These are phyloP conservation scores for Aethionema arabicum DNA, from an alignment of 345 rosid genomes.

Conservation along the genomic window DNA sequence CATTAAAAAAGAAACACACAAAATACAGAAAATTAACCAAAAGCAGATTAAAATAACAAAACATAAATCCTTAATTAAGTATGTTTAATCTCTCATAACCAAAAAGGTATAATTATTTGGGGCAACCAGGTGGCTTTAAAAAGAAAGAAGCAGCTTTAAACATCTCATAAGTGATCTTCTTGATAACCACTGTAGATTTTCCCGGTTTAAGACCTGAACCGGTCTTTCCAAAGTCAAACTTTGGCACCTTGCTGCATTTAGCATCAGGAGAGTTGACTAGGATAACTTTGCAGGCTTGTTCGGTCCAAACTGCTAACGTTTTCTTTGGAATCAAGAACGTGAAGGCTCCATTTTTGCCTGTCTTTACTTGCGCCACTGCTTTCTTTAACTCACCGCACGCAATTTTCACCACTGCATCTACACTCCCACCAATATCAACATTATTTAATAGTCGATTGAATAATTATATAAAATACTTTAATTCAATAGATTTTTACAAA, in stretches of 20 bases:
- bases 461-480: not conserved
- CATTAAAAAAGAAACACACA: no score
- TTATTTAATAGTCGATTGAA: not conserved
- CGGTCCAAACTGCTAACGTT: conserved; percentile 54
- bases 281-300: conserved; percentile 58
- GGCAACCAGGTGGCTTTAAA: conserved; percentile 49
- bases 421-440: not conserved
- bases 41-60: no score
- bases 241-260: conserved; percentile 47
- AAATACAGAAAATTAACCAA: no score
- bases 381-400: conserved; percentile 62
- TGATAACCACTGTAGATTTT: conserved; percentile 9
- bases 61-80: no score
- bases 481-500: no score
- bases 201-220: conserved; percentile 43
- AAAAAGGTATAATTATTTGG: conserved; percentile 9
- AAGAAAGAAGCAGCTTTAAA: conserved; percentile 75
- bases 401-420: conserved; percentile 72
- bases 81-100: no score
- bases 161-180: conserved; percentile 44
- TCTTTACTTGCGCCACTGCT: conserved; percentile 34
- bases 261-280: conserved; percentile 47
- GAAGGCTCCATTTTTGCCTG: conserved; percentile 85
- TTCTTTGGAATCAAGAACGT: conserved; percentile 58
- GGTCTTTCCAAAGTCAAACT: conserved; percentile 48